A percentile compares a stretch with the other conserved stretches of the same genome.
These are phyloP conservation scores for Citeromyces nyonsensis DNA, from an alignment of 805 yeast genomes.

Conservation along the genomic window DNA sequence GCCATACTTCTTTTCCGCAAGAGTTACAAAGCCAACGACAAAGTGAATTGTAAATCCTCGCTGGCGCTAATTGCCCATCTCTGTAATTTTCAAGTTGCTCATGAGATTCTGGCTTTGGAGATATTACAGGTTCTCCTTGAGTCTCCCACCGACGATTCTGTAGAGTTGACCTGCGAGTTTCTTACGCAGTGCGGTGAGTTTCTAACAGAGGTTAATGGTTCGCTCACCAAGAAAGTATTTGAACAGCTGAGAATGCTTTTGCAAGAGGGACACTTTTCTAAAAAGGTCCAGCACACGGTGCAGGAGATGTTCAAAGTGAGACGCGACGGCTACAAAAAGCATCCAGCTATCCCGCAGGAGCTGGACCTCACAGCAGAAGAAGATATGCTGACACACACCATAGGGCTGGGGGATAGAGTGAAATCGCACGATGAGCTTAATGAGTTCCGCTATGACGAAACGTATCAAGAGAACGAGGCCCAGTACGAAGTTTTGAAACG, in stretches of 20 bases:
- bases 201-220: constrained; percentile 23
- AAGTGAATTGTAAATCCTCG: constrained; percentile 22
- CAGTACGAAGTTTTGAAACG: constrained; percentile 23
- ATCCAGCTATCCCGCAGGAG: constrained; percentile 22
- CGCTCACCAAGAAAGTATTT: constrained; percentile 28
- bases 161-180: constrained; percentile 36
- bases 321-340: constrained; percentile 22
- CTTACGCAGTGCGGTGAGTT: constrained; percentile 35
- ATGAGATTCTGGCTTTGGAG: constrained; percentile 38
- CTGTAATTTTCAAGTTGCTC: constrained; percentile 44
- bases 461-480: constrained; percentile 32
- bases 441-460: constrained; percentile 28
- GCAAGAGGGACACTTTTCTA: constrained; percentile 32
- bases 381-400: constrained; percentile 38
- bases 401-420: constrained; percentile 36
- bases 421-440: constrained; percentile 30
- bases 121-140: constrained; percentile 28
- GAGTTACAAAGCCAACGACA: constrained; percentile 30
- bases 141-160: constrained; percentile 30
- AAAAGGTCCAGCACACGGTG: constrained; percentile 26
- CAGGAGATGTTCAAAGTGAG: constrained; percentile 37
- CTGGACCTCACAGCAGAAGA: constrained; percentile 53
- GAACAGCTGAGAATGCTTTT: constrained; percentile 47
- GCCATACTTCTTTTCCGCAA: constrained; percentile 42
- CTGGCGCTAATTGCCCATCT: constrained; percentile 43